Conservation (phyloP, 2,329 filamentous ascomycete species). For the Aspergillus neotritici region DNA sequence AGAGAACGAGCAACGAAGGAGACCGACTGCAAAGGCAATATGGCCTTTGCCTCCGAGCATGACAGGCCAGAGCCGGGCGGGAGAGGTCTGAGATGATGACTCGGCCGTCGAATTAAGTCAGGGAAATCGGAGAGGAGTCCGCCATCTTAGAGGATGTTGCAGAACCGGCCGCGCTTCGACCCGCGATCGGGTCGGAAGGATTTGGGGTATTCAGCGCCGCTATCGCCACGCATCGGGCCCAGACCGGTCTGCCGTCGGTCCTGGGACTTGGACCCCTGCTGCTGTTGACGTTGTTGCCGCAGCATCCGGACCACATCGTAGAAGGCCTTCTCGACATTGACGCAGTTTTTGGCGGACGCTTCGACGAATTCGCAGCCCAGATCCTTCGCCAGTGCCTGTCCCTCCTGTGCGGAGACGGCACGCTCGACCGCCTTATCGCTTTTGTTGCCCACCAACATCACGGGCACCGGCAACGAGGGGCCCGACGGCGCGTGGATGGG, state of each 20-base stretch:
- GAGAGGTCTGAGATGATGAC: too few relatives aligned
- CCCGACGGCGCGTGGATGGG: conserved; percentile 43
- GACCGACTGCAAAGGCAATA: not conserved
- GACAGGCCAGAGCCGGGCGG: too few relatives aligned
- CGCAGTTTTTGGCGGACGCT: conserved; percentile 94
- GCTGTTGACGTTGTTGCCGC: conserved; percentile 67
- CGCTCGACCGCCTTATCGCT: conserved; percentile 93
- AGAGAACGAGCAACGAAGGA: not conserved
- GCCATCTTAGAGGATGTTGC: conserved; percentile 33
- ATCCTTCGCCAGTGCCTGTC: conserved; percentile 82
- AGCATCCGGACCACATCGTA: conserved; percentile 94
- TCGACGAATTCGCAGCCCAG: conserved; percentile 95
- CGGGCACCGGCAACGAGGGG: conserved; percentile 65
- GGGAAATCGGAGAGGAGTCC: not conserved
- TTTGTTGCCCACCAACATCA: conserved; percentile 99
- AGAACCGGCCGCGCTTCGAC: conserved; percentile 32
- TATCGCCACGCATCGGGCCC: conserved; percentile 31
- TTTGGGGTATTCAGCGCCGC: conserved; percentile 35
- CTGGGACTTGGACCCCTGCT: conserved; percentile 29
- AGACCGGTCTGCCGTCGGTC: conserved; percentile 36
- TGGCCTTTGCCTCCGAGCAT: too few relatives aligned
- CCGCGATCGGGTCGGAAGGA: conserved; percentile 36
- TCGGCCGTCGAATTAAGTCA: not conserved
- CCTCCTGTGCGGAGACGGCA: conserved; percentile 94
- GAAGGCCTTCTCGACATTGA: conserved; percentile 97